phyloP scores from a whole-genome alignment of 177 flowering plant genomes.

The Vitis hybrid region DNA sequence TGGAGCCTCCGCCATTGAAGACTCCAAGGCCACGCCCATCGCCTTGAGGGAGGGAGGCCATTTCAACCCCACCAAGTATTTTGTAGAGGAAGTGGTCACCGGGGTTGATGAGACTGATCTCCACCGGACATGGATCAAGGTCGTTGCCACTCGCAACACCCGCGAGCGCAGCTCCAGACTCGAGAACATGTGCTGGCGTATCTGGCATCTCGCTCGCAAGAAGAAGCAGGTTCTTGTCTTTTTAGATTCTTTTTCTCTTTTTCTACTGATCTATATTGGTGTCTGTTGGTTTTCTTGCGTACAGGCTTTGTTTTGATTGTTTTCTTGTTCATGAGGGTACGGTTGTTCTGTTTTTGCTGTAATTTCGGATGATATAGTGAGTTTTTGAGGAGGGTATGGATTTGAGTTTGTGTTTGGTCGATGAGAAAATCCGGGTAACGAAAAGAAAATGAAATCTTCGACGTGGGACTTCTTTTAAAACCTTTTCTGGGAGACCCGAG shows the following conservation, averaged over 20 bases:
- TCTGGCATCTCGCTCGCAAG: conserved; percentile 95
- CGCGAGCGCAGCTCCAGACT: conserved; percentile 81
- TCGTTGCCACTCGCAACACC: conserved; percentile 89
- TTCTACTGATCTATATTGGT: neutral
- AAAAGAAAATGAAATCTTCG: too few relatives aligned
- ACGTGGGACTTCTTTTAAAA: too few relatives aligned
- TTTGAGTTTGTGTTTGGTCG: too few relatives aligned
- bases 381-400: too few relatives aligned
- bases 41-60: conserved; percentile 48
- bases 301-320: too few relatives aligned
- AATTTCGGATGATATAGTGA: too few relatives aligned
- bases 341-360: too few relatives aligned
- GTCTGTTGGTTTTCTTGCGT: neutral
- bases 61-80: conserved; percentile 88
- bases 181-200: conserved; percentile 99
- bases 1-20: conserved; percentile 58
- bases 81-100: conserved; percentile 92
- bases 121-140: conserved; percentile 93
- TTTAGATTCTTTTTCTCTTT: neutral
- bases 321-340: too few relatives aligned
- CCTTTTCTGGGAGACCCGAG: too few relatives aligned
- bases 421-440: too few relatives aligned
- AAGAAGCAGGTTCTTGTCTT: conserved; percentile 69
- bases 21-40: conserved; percentile 38
- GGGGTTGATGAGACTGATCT: conserved; percentile 92